phyloP scores from a whole-genome alignment of 805 yeast species.

The Monosporozyma solicola region DNA sequence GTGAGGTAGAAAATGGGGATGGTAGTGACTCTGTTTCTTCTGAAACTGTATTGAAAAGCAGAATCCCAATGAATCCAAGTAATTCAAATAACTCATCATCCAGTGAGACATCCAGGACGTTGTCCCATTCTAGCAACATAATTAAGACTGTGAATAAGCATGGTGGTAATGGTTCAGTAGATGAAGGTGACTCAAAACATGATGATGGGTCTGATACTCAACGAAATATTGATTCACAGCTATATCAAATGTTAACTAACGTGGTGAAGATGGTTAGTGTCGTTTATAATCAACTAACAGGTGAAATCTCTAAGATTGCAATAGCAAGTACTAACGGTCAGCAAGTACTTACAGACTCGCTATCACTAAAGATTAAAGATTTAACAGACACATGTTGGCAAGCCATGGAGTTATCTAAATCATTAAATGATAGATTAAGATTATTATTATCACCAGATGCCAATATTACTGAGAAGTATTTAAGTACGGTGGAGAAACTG shows the following conservation, averaged over 20 bases:
- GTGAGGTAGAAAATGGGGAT: background rate
- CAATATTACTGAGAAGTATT: slow-evolving; percentile 27
- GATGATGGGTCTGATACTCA: slow-evolving; percentile 17
- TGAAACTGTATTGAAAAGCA: background rate
- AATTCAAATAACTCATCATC: slow-evolving; percentile 1
- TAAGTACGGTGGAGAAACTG: slow-evolving; percentile 44
- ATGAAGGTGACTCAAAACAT: background rate
- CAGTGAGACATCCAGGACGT: background rate
- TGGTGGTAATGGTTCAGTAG: background rate
- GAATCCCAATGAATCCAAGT: slow-evolving; percentile 8
- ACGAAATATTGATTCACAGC: slow-evolving; percentile 54
- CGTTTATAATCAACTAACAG: slow-evolving; percentile 67
- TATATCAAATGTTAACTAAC: slow-evolving; percentile 52
- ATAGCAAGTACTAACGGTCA: slow-evolving; percentile 39
- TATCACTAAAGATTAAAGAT: slow-evolving; percentile 60
- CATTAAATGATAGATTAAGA: slow-evolving; percentile 47
- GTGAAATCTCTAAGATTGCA: slow-evolving; percentile 59
- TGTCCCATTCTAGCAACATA: background rate
- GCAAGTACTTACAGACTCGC: slow-evolving; percentile 27
- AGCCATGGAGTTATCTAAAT: slow-evolving; percentile 74
- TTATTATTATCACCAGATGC: slow-evolving; percentile 31
- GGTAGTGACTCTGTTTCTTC: background rate
- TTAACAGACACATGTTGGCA: slow-evolving; percentile 66
- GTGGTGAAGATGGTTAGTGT: slow-evolving; percentile 64
- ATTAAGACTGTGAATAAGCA: background rate